Evolutionary conservation across 2,329 filamentous ascomycete genomes (phyloP).

Genomic region (Monilinia aucupariae): DNA sequence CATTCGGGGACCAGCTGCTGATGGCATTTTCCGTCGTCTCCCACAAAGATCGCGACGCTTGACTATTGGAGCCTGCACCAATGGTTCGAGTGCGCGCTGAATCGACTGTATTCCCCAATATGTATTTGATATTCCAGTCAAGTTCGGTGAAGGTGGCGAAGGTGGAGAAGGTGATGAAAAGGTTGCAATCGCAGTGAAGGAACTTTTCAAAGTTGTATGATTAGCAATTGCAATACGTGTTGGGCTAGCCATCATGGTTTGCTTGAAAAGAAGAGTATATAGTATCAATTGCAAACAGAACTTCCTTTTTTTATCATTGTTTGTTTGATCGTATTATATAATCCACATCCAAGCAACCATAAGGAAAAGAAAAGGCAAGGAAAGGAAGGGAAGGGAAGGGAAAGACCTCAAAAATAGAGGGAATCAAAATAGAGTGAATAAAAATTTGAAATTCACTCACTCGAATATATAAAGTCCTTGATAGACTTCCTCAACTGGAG

Average conservation of each 20-base stretch:
- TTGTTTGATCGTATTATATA: neutral
- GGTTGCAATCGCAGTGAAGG: constrained; percentile 25
- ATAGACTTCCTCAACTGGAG: neutral
- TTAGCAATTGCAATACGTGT: constrained; percentile 31
- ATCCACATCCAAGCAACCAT: neutral
- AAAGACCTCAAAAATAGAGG: neutral
- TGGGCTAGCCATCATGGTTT: constrained; percentile 24
- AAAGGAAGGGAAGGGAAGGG: too few relatives aligned
- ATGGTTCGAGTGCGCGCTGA: constrained; percentile 7
- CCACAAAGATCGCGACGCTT: constrained; percentile 18
- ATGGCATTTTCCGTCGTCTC: constrained; percentile 48
- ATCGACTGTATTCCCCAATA: constrained; percentile 7
- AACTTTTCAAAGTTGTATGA: constrained; percentile 30
- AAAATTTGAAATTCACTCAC: constrained; percentile 4
- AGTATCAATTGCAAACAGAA: neutral
- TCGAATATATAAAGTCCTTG: constrained; percentile 8
- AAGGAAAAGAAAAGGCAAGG: neutral
- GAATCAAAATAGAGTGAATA: neutral
- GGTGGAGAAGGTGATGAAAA: constrained; percentile 6
- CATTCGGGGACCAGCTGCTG: constrained; percentile 53
- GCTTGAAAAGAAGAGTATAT: neutral
- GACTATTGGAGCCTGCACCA: constrained; percentile 21
- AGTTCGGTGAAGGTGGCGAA: constrained; percentile 22
- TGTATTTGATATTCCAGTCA: constrained; percentile 14
- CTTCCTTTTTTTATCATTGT: neutral